Base-by-base conservation (phyloP, 257 asterid genomes). In the Solanum megistacrolobum region DNA sequence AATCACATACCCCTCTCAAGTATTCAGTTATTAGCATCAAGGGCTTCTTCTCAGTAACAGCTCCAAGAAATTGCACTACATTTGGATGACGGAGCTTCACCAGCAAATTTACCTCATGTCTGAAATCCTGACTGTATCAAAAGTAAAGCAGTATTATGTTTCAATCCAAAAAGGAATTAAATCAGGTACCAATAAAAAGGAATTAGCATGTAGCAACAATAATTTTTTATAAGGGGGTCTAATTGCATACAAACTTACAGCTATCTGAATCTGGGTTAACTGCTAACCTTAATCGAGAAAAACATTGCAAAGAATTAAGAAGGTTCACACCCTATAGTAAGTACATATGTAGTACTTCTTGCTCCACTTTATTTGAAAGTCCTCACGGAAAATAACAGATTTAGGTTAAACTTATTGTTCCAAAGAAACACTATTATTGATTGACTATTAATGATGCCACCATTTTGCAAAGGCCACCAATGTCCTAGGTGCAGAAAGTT, bases 31-130 rank as follows among this genome's bases (percentile, higher is more conserved):
- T 94, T 88, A 97, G 91, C 99, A 97, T 96, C 85, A 97, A 91
- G 75, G 99, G 99, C 92, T 97, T 95, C 93, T 88, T 97, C 75
- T 96, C 96, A 31, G 99, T 96, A 81, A 96, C 98, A 52, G 99
- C 99, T 93, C 99, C 99, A 89, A 96, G 96, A 90, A 97, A 97
- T 88, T 97, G 99, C 92, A 97, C 99, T 62, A 97, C 92, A 92
- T 97, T 97, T 88, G 99, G 99, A 92, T 97, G 99, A 71, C 99
- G 98, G 89, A 97, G 99, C 93, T 97, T 97, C 91, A 97, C 99
- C 62, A 97, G 95, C 94, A 97, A 94, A 90, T 94, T 95, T 87
- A 96, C 99, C 94, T 96, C 98, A 86, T 97, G 99, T 92, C 98
- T 94, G 93, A 96, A 97, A 92, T 97, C 99, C 95, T 97, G 99